These are phyloP conservation scores for Dryas alaskensis DNA, from an alignment of 306 rosid genomes.

Conservation along the genomic window DNA sequence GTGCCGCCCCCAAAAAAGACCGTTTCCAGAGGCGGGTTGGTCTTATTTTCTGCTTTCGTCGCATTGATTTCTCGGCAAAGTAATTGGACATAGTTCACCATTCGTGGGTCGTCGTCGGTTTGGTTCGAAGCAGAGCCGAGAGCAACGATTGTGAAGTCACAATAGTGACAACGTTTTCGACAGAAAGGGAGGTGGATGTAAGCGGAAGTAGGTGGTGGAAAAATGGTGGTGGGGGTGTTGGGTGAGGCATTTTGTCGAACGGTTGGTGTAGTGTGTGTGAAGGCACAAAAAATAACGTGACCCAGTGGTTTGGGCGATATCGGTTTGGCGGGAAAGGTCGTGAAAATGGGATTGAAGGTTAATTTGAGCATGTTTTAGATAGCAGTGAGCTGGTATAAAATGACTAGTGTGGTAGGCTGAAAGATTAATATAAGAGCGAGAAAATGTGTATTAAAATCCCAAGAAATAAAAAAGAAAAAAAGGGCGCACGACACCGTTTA, in stretches of 20 bases:
- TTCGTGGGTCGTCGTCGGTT: conserved; percentile 63
- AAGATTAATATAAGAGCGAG: background rate
- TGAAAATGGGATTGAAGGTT: conserved; percentile 53
- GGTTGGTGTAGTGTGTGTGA: conserved; percentile 34
- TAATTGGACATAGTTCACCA: conserved; percentile 52
- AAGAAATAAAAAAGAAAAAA: too few species aligned
- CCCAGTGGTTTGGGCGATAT: conserved; percentile 13
- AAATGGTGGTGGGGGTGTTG: conserved; percentile 7
- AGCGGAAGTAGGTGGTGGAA: conserved; percentile 59
- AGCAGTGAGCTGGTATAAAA: background rate
- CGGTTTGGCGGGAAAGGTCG: conserved; percentile 40
- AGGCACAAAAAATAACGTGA: conserved; percentile 9
- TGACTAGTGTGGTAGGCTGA: background rate
- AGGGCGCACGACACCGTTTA: too few species aligned
- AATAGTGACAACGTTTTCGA: conserved; percentile 91
- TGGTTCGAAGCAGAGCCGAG: conserved; percentile 65
- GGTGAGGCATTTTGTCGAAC: conserved; percentile 70
- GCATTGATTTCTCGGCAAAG: conserved; percentile 83
- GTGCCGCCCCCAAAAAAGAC: conserved; percentile 93
- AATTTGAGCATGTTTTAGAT: conserved; percentile 50
- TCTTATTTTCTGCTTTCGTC: conserved; percentile 28
- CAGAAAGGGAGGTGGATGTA: conserved; percentile 96
- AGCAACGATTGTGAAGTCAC: conserved; percentile 91
- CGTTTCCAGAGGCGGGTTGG: conserved; percentile 59
- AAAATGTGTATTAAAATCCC: background rate